Evolutionary conservation across 331 rosid genomes (phyloP).

Genomic region (Arachis monticola): DNA sequence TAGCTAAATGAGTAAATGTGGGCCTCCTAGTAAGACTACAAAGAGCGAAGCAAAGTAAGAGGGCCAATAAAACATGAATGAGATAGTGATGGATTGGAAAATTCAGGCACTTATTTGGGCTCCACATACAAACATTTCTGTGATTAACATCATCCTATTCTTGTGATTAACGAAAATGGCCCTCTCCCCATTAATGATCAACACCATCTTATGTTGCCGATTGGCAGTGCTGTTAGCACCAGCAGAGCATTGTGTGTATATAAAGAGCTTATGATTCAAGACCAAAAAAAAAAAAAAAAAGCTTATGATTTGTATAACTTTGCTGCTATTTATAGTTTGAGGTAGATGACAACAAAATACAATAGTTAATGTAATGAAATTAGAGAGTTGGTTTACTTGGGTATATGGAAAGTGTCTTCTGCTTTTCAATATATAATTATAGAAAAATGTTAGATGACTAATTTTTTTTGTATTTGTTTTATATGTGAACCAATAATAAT

Average conservation of each 20-base stretch:
- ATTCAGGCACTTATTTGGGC: constrained; percentile 28
- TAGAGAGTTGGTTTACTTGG: no score
- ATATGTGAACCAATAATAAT: no score
- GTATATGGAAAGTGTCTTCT: no score
- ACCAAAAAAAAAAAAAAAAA: no score
- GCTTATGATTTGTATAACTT: not conserved
- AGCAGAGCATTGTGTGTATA: not conserved
- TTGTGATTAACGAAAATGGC: constrained; percentile 25
- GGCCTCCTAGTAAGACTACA: no score
- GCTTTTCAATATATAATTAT: no score
- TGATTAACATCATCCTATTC: not conserved
- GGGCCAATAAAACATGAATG: constrained; percentile 18
- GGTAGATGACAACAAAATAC: constrained; percentile 7
- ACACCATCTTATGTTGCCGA: constrained; percentile 10
- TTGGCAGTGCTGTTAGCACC: not conserved
- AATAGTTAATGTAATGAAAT: no score
- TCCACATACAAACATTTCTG: constrained; percentile 34
- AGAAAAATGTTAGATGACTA: no score
- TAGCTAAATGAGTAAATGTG: no score
- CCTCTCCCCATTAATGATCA: constrained; percentile 1
- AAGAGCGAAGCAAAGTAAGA: not conserved
- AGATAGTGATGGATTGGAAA: constrained; percentile 44
- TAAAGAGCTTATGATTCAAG: not conserved
- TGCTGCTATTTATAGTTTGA: not conserved
- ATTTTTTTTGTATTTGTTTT: no score